Conservation (phyloP, 768 basidiomycete species). For the Psilocybe cyanescens region DNA sequence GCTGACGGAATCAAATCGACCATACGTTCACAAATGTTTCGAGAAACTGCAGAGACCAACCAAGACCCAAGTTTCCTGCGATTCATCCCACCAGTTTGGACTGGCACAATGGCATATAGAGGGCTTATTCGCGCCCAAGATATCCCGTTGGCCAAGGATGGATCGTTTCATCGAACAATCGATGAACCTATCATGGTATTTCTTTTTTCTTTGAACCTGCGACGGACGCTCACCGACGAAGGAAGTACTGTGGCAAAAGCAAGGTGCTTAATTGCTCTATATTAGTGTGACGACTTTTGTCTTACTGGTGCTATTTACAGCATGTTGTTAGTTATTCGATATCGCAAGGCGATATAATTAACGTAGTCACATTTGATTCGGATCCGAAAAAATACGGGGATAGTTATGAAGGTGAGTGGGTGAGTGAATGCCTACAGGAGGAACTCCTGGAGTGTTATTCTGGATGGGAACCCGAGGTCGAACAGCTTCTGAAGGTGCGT, state of each 20-base stretch:
- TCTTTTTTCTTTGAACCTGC: neutral
- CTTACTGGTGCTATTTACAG: constrained; percentile 22
- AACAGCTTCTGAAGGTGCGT: constrained; percentile 29
- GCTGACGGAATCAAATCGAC: constrained; percentile 48
- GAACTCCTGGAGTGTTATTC: constrained; percentile 36
- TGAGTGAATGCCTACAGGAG: constrained; percentile 30
- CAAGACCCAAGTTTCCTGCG: constrained; percentile 29
- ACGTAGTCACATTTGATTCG: constrained; percentile 47
- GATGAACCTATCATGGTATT: constrained; percentile 48
- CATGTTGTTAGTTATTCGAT: constrained; percentile 54
- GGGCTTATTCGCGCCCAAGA: constrained; percentile 45
- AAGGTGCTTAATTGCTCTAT: constrained; percentile 32
- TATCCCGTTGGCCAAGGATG: constrained; percentile 28
- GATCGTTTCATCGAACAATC: constrained; percentile 35
- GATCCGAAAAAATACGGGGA: constrained; percentile 35
- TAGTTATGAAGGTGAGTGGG: constrained; percentile 33
- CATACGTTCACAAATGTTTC: constrained; percentile 35
- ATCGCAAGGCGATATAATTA: constrained; percentile 44
- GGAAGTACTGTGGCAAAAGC: constrained; percentile 50
- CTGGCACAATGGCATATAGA: constrained; percentile 48
- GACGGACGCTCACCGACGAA: constrained; percentile 4
- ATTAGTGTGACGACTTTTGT: neutral
- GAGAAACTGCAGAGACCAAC: constrained; percentile 25
- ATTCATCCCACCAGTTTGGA: constrained; percentile 47
- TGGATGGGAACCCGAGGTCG: constrained; percentile 37